phyloP scores from a whole-genome alignment of 2,329 filamentous ascomycete genomes.

The Graphiopsis chlorocephala region DNA sequence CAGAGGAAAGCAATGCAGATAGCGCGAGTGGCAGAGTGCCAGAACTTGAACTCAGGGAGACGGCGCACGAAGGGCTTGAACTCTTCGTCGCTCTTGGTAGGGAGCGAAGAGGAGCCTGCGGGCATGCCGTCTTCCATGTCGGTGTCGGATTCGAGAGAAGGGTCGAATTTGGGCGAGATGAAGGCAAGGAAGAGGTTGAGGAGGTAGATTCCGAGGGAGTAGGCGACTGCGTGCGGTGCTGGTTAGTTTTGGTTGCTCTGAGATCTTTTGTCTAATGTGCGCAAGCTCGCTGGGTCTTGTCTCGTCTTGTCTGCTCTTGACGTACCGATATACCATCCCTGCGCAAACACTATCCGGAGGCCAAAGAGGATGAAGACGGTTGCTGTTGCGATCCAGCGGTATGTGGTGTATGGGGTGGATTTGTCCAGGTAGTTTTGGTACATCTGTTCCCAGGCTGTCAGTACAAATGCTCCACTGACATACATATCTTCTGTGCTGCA shows the following conservation, averaged over 20 bases:
- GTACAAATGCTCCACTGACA: background rate
- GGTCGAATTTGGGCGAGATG: slow-evolving; percentile 97
- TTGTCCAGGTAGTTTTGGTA: slow-evolving; percentile 94
- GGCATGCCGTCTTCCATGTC: slow-evolving; percentile 84
- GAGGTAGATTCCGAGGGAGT: slow-evolving; percentile 96
- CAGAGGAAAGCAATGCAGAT: slow-evolving; percentile 79
- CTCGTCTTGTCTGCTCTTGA: background rate
- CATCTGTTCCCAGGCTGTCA: slow-evolving; percentile 54
- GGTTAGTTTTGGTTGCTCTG: background rate
- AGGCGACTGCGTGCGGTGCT: slow-evolving; percentile 65
- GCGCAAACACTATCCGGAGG: slow-evolving; percentile 81
- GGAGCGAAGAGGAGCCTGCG: slow-evolving; percentile 64
- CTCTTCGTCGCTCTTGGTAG: slow-evolving; percentile 94
- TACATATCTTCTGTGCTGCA: too few species aligned
- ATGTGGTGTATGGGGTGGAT: slow-evolving; percentile 82
- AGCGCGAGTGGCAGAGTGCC: slow-evolving; percentile 91
- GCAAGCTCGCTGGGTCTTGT: background rate
- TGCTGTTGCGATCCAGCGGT: slow-evolving; percentile 87
- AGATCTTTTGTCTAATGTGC: background rate
- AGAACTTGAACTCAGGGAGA: slow-evolving; percentile 99
- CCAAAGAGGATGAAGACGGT: slow-evolving; percentile 77
- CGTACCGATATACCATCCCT: slow-evolving; percentile 98
- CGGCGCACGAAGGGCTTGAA: slow-evolving; percentile 96
- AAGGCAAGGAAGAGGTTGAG: slow-evolving; percentile 99
- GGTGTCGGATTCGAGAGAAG: slow-evolving; percentile 89